These are phyloP conservation scores for Didymosphaeria variabile DNA, from an alignment of 2,329 filamentous ascomycete species.

Conservation along the genomic window DNA sequence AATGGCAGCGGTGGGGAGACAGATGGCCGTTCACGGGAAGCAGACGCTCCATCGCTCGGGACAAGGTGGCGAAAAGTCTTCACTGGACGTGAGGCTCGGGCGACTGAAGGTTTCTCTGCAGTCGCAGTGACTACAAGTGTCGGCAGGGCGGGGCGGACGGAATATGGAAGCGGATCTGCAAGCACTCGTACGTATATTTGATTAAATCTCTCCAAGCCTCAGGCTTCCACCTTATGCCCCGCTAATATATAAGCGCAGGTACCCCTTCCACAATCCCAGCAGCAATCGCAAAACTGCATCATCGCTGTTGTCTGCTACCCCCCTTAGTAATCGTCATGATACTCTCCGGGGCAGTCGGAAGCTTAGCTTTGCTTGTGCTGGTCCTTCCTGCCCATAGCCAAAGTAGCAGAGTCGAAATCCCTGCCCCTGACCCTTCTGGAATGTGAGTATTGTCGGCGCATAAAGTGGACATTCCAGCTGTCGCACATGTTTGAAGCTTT, in stretches of 20 bases:
- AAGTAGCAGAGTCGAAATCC: slow-evolving; percentile 1
- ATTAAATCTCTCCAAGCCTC: background rate
- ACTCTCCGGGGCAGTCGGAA: background rate
- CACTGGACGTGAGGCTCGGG: background rate
- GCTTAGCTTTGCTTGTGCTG: background rate
- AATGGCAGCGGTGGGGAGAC: background rate
- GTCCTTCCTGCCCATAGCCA: background rate
- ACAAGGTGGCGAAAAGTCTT: slow-evolving; percentile 1
- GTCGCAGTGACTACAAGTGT: background rate
- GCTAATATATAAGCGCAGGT: slow-evolving; percentile 2
- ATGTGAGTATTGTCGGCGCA: too few relatives aligned
- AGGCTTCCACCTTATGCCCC: background rate
- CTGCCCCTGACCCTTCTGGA: slow-evolving; percentile 4
- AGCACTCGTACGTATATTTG: slow-evolving; percentile 2
- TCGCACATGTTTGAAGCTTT: too few relatives aligned
- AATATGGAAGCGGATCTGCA: background rate
- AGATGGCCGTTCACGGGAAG: background rate
- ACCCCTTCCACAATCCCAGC: background rate
- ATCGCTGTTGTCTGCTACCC: background rate
- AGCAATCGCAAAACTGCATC: background rate
- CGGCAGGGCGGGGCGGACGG: background rate
- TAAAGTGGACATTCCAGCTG: too few relatives aligned
- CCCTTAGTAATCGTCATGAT: slow-evolving; percentile 3
- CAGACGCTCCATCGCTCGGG: background rate
- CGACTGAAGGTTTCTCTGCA: background rate